A percentile compares a stretch with the other conserved stretches of the same genome.
Conservation (phyloP, 768 basidiomycete species). For the Mycena crocata region DNA sequence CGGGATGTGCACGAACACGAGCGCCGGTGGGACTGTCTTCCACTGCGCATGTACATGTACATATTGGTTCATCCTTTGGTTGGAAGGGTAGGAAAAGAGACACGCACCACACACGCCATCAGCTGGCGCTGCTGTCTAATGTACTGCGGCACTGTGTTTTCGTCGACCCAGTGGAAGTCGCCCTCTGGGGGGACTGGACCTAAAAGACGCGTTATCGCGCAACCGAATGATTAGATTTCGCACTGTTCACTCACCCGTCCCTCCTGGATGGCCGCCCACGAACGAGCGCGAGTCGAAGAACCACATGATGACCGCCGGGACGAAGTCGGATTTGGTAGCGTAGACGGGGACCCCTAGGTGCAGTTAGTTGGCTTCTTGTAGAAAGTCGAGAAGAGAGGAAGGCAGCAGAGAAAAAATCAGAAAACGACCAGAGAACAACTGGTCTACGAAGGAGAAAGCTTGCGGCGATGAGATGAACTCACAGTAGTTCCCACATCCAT, state of each 20-base stretch:
- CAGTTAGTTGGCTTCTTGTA: too few species aligned
- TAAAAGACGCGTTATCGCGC: background rate
- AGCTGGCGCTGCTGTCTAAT: constrained; percentile 29
- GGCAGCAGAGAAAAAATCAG: too few species aligned
- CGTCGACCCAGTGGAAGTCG: constrained; percentile 35
- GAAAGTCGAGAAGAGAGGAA: background rate
- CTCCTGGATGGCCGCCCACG: constrained; percentile 14
- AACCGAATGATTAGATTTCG: background rate
- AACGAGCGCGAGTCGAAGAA: constrained; percentile 36
- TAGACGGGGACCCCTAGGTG: constrained; percentile 33
- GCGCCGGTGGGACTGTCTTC: constrained; percentile 29
- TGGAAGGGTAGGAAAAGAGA: background rate
- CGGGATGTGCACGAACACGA: constrained; percentile 35
- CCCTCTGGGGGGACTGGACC: constrained; percentile 23
- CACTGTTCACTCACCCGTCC: constrained; percentile 21
- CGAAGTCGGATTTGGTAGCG: constrained; percentile 8
- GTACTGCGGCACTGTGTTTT: constrained; percentile 31
- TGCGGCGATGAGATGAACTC: too few species aligned
- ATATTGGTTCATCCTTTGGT: too few species aligned
- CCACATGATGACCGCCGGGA: constrained; percentile 34
- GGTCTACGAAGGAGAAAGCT: too few species aligned
- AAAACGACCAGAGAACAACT: too few species aligned
- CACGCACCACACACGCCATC: constrained; percentile 25
- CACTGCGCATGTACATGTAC: too few species aligned
- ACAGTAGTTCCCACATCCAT: constrained; percentile 34